Base-by-base conservation (phyloP, 768 basidiomycete species). In the Pilatotrama ljubarskyi region DNA sequence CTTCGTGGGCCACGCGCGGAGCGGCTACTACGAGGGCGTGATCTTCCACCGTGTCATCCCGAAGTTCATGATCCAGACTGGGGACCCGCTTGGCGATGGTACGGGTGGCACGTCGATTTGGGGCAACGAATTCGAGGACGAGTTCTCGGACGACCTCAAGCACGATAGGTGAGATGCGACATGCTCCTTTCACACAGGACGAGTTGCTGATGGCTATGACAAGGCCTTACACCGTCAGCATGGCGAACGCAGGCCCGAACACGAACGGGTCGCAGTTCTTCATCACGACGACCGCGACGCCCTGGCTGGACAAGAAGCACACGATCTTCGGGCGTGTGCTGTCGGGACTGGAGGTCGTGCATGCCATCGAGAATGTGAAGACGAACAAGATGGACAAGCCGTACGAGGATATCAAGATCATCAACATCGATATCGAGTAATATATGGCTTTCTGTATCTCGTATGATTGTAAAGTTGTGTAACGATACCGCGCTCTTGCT, bases 211-310 rank as follows among this genome's bases (percentile, higher is more conserved):
- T 20, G 22, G 11, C 42, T 11, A 41, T 24, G 42, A 3, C 15
- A 62, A 94, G 93, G 55, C 96, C 97, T 0, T 98, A 98, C 70
- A 96, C 92, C 3, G 81, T 98, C 56, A 94, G 92, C 69, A 96
- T 97, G 95, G 93, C 93, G 8, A 95, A 95, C 68, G 91, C 91
- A 5, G 95, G 95, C 4, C 87, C 92, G 7, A 77, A 75, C 44
- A 97, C 95, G 36, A 98, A 98, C 70, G 96, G 95, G 0, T 95
- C 92, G 1, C 96, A 99, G 70, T 99, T 98, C 80, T 99, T 98
- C 78, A 93, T 98, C 71, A 98, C 95, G 8, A 97, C 95, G 5
- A 95, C 88, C 2, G 89, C 95, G 7, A 93, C 91, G 8, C 92
- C 94, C 7, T 96, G 93, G 93, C 76, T 96, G 62, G 93, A 97